These are phyloP conservation scores for Falciphora oryzae DNA, from an alignment of 2,329 filamentous ascomycete genomes.

Conservation along the genomic window DNA sequence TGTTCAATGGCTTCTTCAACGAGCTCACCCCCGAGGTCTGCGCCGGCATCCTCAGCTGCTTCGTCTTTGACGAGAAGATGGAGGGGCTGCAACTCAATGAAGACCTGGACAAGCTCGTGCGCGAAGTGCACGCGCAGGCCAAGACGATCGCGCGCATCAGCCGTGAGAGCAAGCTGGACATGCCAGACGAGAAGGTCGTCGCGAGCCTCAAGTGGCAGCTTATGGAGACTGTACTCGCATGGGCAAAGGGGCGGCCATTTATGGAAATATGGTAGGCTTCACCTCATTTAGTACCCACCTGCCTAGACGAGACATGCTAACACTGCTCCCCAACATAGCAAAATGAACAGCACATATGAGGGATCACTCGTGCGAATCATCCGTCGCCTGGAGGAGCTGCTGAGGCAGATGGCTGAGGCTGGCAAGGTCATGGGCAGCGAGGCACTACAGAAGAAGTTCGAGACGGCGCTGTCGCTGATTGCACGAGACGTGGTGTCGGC, in stretches of 20 bases:
- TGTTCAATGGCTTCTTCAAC: slow-evolving; percentile 98
- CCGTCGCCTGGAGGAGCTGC: slow-evolving; percentile 86
- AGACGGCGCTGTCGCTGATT: slow-evolving; percentile 77
- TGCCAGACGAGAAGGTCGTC: slow-evolving; percentile 95
- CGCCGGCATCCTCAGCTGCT: slow-evolving; percentile 81
- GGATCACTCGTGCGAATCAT: slow-evolving; percentile 94
- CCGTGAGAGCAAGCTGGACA: slow-evolving; percentile 83
- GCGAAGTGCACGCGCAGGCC: slow-evolving; percentile 82
- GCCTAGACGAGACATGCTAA: not conserved
- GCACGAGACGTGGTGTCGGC: slow-evolving; percentile 91
- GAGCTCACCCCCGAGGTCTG: slow-evolving; percentile 83
- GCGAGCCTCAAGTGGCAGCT: slow-evolving; percentile 87
- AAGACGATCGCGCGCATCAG: slow-evolving; percentile 87
- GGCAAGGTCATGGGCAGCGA: slow-evolving; percentile 98
- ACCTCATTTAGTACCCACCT: slow-evolving; percentile 1
- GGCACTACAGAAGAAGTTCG: slow-evolving; percentile 88
- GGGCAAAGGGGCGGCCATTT: slow-evolving; percentile 87
- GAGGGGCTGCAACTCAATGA: slow-evolving; percentile 73
- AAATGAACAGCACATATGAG: slow-evolving; percentile 99
- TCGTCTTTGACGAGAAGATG: slow-evolving; percentile 96
- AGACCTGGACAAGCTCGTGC: slow-evolving; percentile 77
- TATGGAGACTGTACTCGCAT: slow-evolving; percentile 92
- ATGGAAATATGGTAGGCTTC: slow-evolving; percentile 83
- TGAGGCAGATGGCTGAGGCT: slow-evolving; percentile 92
- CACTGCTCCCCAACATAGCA: slow-evolving; percentile 39